Evolutionary conservation across 2,329 filamentous ascomycete genomes (phyloP).

Genomic region (Pseudocercospora macadamiae): DNA sequence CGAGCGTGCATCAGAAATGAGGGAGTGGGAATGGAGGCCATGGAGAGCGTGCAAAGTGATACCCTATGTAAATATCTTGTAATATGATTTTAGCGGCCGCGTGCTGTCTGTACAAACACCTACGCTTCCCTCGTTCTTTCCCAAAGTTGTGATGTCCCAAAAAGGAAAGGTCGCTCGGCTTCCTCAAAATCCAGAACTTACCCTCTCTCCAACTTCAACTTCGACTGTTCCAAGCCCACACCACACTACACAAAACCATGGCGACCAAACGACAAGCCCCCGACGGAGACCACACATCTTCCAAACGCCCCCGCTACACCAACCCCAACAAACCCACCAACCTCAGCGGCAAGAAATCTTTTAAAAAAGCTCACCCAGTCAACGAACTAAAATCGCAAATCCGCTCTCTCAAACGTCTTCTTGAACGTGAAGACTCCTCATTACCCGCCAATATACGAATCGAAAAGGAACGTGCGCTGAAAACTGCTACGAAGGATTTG

Average conservation of each 20-base stretch:
- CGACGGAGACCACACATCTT: conserved; percentile 1
- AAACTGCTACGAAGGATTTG: conserved; percentile 67
- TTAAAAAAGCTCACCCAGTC: conserved; percentile 44
- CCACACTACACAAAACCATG: conserved; percentile 17
- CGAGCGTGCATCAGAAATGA: too few relatives aligned
- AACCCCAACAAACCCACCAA: conserved; percentile 22
- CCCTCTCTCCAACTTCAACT: not conserved
- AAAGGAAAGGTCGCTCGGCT: not conserved
- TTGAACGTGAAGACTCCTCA: conserved; percentile 63
- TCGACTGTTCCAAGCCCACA: too few relatives aligned
- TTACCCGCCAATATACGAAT: conserved; percentile 69
- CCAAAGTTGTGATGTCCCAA: too few relatives aligned
- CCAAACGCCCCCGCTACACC: conserved; percentile 11
- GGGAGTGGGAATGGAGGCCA: too few relatives aligned
- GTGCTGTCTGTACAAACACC: too few relatives aligned
- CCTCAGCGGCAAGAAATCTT: conserved; percentile 30
- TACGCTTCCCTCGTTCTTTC: too few relatives aligned
- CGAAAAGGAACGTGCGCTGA: conserved; percentile 73
- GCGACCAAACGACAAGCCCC: conserved; percentile 29
- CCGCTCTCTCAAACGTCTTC: conserved; percentile 68
- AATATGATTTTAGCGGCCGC: too few relatives aligned
- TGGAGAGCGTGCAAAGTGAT: too few relatives aligned
- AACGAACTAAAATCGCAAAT: conserved; percentile 72
- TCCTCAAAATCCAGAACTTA: not conserved
- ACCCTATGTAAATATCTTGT: too few relatives aligned